Evolutionary conservation across 352 stramenopile species (phyloP).

Genomic region (Pythium apleroticum): DNA sequence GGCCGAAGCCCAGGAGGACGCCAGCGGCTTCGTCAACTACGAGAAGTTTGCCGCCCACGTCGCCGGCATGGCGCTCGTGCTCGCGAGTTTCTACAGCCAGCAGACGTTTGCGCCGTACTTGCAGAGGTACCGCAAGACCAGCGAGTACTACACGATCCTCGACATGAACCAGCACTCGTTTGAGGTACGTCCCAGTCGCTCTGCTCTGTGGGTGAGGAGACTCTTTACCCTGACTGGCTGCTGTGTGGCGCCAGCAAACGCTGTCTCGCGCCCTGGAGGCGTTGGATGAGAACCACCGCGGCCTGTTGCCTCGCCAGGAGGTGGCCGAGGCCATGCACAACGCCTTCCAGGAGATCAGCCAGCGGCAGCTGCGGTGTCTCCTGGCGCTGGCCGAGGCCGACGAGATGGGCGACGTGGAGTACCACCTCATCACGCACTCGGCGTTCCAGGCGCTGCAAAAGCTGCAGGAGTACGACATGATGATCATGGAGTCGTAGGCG

Average conservation of each 20-base stretch:
- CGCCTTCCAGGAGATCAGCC: constrained; percentile 59
- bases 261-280: constrained; percentile 62
- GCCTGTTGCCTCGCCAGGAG: constrained; percentile 53
- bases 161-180: constrained; percentile 83
- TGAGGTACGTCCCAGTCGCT: constrained; percentile 35
- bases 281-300: constrained; percentile 59
- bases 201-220: background rate
- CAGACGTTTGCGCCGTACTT: constrained; percentile 55
- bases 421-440: constrained; percentile 62
- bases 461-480: constrained; percentile 83
- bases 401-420: constrained; percentile 74
- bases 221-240: background rate
- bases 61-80: constrained; percentile 63
- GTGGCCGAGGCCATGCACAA: constrained; percentile 58
- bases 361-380: constrained; percentile 62
- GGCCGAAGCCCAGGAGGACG: constrained; percentile 72
- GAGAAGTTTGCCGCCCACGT: constrained; percentile 69
- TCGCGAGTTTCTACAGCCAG: constrained; percentile 70
- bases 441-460: constrained; percentile 78
- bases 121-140: constrained; percentile 67
- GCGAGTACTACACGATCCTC: constrained; percentile 75
- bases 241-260: constrained; percentile 36
- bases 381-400: constrained; percentile 63
- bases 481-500: constrained; percentile 60
- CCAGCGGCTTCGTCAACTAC: constrained; percentile 73